Base-by-base conservation (phyloP, 139 green algal species). In the Monoraphidium neglectum region DNA sequence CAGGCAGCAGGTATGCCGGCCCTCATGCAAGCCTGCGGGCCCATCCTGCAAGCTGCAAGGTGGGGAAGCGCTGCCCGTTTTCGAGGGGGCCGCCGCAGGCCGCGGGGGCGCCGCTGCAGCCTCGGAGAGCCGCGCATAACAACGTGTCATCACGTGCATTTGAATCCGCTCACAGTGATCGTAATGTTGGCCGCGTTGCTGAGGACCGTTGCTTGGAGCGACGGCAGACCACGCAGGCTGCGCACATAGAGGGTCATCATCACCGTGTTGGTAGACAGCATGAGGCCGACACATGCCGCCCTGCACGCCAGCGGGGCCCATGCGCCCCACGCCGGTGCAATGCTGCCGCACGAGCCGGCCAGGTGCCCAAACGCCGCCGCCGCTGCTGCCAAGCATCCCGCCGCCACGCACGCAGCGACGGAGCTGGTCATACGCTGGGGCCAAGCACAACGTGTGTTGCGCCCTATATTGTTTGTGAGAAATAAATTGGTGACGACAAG, bases 101-200 rank as follows among this genome's bases (percentile, higher is more conserved):
- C 21, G 51, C 18, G 21, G 51, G 21, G 21, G 51, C n/a, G n/a
- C n/a, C n/a, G n/a, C n/a, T n/a, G 51, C 51, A 60, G 18, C 51
- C 51, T 21, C 21, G 18, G 21, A 18, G 21, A 28, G 51, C 18
- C 51, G 18, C 21, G 51, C 51, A 28, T 18, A 18, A 60, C 18
- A 21, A 21, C 51, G 18, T 60, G 51, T 18, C 51, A 60, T 28
- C 18, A 49, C 15, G 16, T 18, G 64, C 64, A 10, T 21, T 30
- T 67, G 26, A 23, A 12, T 36, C 28, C 43, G 1, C 80, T n/a
- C 40, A 85, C 80, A 71, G 77, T 79, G 33, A 30, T 43, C 2
- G 59, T n/a, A 18, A 84, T 68, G 68, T 87, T 87, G 68, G 77
- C 61, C 3, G 72, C 72, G 36, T 78, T 82, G 68, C 77, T 84